Evolutionary conservation across 192 early-diverging fungal species (phyloP).

Genomic region (Lobulomyces angularis): DNA sequence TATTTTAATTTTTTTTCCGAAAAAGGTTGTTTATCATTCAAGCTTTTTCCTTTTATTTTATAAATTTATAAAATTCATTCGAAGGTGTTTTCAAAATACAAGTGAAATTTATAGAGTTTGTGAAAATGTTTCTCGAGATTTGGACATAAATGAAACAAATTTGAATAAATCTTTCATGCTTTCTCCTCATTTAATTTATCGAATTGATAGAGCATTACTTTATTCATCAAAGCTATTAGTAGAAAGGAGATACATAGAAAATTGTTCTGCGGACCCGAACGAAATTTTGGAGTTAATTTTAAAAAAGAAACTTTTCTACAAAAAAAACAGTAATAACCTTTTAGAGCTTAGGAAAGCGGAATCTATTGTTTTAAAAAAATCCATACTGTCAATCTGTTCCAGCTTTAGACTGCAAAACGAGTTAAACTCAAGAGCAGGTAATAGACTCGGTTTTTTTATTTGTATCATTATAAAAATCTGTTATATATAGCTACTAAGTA

Average conservation of each 20-base stretch:
- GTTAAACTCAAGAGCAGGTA: not conserved
- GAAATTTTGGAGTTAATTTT: constrained; percentile 33
- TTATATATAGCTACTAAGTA: constrained; percentile 44
- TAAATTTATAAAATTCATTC: no score
- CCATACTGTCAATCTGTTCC: constrained; percentile 32
- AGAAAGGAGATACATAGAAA: constrained; percentile 16
- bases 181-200: not conserved
- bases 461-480: constrained; percentile 22
- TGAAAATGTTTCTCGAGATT: not conserved
- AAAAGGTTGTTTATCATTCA: no score
- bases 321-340: constrained; percentile 10
- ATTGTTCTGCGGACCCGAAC: constrained; percentile 20
- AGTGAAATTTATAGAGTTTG: not conserved
- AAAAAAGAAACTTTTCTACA: constrained; percentile 45
- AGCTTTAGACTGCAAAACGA: constrained; percentile 26
- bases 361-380: constrained; percentile 35
- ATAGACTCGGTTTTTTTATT: not conserved
- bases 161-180: constrained; percentile 11
- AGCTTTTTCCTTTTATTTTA: no score
- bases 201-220: not conserved
- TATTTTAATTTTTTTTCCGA: no score
- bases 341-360: constrained; percentile 18
- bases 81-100: no score
- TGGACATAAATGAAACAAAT: constrained; percentile 26
- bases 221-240: constrained; percentile 3